phyloP scores from a whole-genome alignment of 805 yeast genomes.

The Candida chauliodis region DNA sequence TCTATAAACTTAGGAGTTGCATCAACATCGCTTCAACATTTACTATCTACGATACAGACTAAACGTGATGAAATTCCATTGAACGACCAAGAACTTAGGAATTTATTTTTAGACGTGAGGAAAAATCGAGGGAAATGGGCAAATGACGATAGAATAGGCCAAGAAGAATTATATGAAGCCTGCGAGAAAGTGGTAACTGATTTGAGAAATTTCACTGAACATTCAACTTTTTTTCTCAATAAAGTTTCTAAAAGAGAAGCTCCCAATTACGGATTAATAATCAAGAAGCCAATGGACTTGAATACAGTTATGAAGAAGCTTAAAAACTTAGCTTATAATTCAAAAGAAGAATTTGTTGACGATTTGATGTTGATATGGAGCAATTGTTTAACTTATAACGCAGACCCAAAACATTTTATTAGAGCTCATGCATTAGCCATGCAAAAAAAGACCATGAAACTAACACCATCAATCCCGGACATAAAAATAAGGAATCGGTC shows the following conservation, averaged over 20 bases:
- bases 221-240: constrained; percentile 91
- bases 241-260: constrained; percentile 98
- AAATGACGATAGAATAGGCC: constrained; percentile 90
- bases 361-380: constrained; percentile 94
- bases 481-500: constrained; percentile 70
- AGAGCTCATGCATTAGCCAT: constrained; percentile 92
- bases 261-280: constrained; percentile 88
- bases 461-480: constrained; percentile 87
- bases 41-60: constrained; percentile 72
- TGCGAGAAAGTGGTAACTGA: constrained; percentile 94
- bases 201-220: constrained; percentile 88
- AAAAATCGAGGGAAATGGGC: constrained; percentile 98
- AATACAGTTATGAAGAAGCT: constrained; percentile 91
- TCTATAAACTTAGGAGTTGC: constrained; percentile 34
- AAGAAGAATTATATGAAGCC: constrained; percentile 95
- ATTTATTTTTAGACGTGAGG: constrained; percentile 85
- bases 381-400: constrained; percentile 87
- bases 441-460: constrained; percentile 79
- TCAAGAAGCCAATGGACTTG: constrained; percentile 93
- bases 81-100: constrained; percentile 79
- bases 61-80: constrained; percentile 72
- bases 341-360: constrained; percentile 88
- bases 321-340: constrained; percentile 74
- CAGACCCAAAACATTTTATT: constrained; percentile 90
- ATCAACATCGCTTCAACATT: constrained; percentile 59